Conservation (phyloP, 2,329 filamentous ascomycete species). For the Aspergillus versicolor region DNA sequence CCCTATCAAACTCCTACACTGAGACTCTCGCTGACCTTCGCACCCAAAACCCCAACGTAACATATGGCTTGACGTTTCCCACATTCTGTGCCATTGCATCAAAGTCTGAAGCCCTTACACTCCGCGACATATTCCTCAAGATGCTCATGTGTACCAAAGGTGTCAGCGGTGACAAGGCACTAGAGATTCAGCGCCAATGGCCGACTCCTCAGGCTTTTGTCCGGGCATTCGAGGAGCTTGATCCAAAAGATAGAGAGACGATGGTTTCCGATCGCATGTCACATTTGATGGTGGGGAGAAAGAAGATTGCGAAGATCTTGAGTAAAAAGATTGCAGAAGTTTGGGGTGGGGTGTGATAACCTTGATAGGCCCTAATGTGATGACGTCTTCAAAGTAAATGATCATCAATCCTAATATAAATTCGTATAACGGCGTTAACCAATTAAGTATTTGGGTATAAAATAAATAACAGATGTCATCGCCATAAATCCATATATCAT, state of each 20-base stretch:
- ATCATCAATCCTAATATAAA: too few relatives aligned
- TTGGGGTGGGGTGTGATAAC: constrained; percentile 54
- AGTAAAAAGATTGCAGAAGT: constrained; percentile 71
- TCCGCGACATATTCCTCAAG: constrained; percentile 74
- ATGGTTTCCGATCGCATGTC: constrained; percentile 59
- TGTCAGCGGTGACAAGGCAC: constrained; percentile 72
- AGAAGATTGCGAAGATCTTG: constrained; percentile 65
- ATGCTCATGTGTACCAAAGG: constrained; percentile 82
- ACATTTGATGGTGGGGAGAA: constrained; percentile 60
- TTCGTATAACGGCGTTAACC: neutral
- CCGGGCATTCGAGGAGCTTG: constrained; percentile 63
- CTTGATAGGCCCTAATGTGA: too few relatives aligned
- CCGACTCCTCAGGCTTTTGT: constrained; percentile 69
- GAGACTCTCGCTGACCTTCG: constrained; percentile 62
- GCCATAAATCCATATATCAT: neutral
- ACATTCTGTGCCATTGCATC: constrained; percentile 71
- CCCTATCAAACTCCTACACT: constrained; percentile 66
- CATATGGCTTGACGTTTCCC: constrained; percentile 66
- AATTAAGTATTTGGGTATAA: neutral
- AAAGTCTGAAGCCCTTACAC: constrained; percentile 71
- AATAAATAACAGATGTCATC: neutral
- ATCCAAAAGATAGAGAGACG: constrained; percentile 55
- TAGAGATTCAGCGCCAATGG: constrained; percentile 79
- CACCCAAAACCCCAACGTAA: constrained; percentile 44
- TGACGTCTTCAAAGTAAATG: too few relatives aligned